Evolutionary conservation across 441 rosid species (phyloP).

Genomic region (Gossypium gossypioides): DNA sequence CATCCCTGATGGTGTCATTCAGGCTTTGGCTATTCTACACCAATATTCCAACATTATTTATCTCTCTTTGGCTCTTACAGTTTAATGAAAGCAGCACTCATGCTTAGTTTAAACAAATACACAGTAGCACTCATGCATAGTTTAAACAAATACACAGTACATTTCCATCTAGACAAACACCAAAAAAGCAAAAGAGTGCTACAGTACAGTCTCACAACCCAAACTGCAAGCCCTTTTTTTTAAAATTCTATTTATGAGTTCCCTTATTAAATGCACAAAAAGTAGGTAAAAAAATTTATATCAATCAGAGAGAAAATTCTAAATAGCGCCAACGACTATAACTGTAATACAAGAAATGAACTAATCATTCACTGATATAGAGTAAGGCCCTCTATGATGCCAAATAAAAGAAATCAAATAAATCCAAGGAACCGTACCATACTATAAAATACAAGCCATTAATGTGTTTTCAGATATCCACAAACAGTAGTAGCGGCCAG

Average conservation of each 20-base stretch:
- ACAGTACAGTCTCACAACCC: not conserved
- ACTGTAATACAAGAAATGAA: not conserved
- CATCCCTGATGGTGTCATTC: not conserved
- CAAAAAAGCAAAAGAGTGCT: not conserved
- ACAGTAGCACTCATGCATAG: not conserved
- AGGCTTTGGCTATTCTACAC: not conserved
- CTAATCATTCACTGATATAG: not conserved
- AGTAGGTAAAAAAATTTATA: not conserved
- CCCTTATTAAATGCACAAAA: not conserved
- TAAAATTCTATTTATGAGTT: not conserved
- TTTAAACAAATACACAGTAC: not conserved
- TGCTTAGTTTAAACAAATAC: constrained; percentile 1
- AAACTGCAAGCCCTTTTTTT: constrained; percentile 1
- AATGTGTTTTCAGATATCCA: not conserved
- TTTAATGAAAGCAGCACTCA: not conserved
- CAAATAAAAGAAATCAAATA: not conserved
- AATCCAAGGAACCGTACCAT: not conserved
- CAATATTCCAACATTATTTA: not conserved
- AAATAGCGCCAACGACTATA: not conserved
- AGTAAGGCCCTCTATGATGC: not conserved
- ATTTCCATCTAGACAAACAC: not conserved
- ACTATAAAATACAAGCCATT: not conserved
- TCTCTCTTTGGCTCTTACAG: not conserved
- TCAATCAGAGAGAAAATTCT: not conserved
- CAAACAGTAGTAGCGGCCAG: not conserved